These are phyloP conservation scores for Cucurbitaria berberidis DNA, from an alignment of 2,329 filamentous ascomycete genomes.

Conservation along the genomic window DNA sequence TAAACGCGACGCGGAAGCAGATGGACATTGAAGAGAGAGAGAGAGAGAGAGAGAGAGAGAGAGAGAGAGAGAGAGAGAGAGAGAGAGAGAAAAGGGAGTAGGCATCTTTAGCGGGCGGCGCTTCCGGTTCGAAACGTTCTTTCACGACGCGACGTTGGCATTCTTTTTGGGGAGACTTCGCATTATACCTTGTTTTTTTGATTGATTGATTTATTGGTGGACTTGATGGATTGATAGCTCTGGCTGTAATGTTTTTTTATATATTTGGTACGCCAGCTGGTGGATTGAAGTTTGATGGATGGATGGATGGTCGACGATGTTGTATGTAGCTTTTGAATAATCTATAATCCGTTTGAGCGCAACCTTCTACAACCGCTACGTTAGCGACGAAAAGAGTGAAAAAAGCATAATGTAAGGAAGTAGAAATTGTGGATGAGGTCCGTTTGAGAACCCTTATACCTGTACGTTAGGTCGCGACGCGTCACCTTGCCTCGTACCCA, in stretches of 20 bases:
- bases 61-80: too few relatives aligned
- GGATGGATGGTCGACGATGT: neutral
- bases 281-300: conserved; percentile 4
- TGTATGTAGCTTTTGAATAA: conserved; percentile 9
- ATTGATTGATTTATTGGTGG: conserved; percentile 3
- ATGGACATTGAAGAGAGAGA: neutral
- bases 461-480: neutral
- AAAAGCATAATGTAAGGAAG: neutral
- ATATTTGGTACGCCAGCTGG: conserved; percentile 15
- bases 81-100: conserved; percentile 2
- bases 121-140: conserved; percentile 33
- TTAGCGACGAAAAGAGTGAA: neutral
- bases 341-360: conserved; percentile 3
- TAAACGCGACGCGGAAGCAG: neutral
- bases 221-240: conserved; percentile 16
- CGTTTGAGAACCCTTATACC: neutral
- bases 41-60: too few relatives aligned
- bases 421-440: neutral
- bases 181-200: conserved; percentile 25
- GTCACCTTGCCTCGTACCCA: neutral
- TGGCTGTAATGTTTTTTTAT: conserved; percentile 31
- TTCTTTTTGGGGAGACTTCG: conserved; percentile 28
- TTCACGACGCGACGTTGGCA: conserved; percentile 44
- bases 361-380: neutral
- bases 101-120: conserved; percentile 30